phyloP scores from a whole-genome alignment of 2,329 filamentous ascomycete species.

The Emergomyces orientalis region DNA sequence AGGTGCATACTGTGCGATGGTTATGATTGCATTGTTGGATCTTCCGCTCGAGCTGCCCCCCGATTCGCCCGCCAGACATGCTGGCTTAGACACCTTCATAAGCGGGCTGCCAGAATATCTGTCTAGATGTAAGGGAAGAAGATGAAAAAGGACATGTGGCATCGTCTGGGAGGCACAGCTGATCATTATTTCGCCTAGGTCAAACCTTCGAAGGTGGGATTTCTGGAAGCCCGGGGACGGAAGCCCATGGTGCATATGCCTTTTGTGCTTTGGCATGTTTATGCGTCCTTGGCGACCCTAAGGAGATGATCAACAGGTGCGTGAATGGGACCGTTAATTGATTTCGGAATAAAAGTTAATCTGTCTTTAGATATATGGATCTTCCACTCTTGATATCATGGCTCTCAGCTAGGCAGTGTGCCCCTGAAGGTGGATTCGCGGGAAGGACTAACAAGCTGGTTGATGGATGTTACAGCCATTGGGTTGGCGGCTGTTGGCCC shows the following conservation, averaged over 20 bases:
- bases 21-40: slow-evolving; percentile 72
- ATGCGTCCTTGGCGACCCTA: slow-evolving; percentile 71
- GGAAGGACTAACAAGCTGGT: slow-evolving; percentile 96
- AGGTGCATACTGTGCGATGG: slow-evolving; percentile 84
- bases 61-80: slow-evolving; percentile 57
- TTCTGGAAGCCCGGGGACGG: slow-evolving; percentile 70
- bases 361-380: slow-evolving; percentile 57
- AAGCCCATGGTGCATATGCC: slow-evolving; percentile 93
- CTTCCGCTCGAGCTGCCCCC: slow-evolving; percentile 69
- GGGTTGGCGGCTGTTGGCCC: slow-evolving; percentile 93
- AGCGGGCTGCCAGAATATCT: slow-evolving; percentile 72
- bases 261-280: slow-evolving; percentile 90
- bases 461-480: slow-evolving; percentile 96
- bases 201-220: slow-evolving; percentile 96
- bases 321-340: slow-evolving; percentile 22
- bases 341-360: slow-evolving; percentile 10
- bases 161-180: slow-evolving; percentile 2
- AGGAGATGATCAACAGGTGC: slow-evolving; percentile 63
- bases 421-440: slow-evolving; percentile 84
- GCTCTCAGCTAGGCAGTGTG: slow-evolving; percentile 81
- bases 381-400: slow-evolving; percentile 69
- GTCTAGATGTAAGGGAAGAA: slow-evolving; percentile 58
- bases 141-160: slow-evolving; percentile 9
- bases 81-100: slow-evolving; percentile 57
- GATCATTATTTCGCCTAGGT: slow-evolving; percentile 40